A percentile compares a stretch with the other conserved stretches of the same genome.
These are phyloP conservation scores for Calonectria pteridis DNA, from an alignment of 2,329 filamentous ascomycete species.

Conservation along the genomic window DNA sequence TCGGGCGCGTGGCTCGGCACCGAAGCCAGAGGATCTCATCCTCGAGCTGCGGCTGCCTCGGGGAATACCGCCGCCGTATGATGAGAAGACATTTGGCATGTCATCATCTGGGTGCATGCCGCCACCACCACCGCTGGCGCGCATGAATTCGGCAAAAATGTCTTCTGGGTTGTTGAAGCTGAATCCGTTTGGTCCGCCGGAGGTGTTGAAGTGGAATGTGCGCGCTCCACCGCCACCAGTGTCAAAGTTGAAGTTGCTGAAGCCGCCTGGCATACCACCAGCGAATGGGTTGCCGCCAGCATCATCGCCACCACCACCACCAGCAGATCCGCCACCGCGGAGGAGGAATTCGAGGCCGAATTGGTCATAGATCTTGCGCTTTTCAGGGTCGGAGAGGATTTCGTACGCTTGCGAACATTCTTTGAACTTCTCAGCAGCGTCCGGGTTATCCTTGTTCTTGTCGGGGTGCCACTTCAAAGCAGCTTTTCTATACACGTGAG, in stretches of 20 bases:
- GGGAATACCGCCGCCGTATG: conserved; percentile 57
- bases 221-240: conserved; percentile 60
- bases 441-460: conserved; percentile 94
- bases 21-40: conserved; percentile 56
- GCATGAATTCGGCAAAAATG: conserved; percentile 88
- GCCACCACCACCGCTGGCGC: conserved; percentile 54
- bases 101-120: conserved; percentile 60
- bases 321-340: conserved; percentile 78
- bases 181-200: conserved; percentile 72
- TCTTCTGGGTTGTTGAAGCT: conserved; percentile 85
- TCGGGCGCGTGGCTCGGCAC: conserved; percentile 47
- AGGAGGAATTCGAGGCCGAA: conserved; percentile 94
- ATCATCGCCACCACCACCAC: conserved; percentile 52
- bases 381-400: conserved; percentile 96
- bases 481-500: conserved; percentile 72
- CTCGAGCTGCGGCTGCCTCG: conserved; percentile 55
- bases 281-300: conserved; percentile 71
- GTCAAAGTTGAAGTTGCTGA: conserved; percentile 65
- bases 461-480: conserved; percentile 95
- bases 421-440: conserved; percentile 94
- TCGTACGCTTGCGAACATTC: conserved; percentile 98
- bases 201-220: conserved; percentile 75
- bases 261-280: conserved; percentile 69
- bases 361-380: conserved; percentile 94
- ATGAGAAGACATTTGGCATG: conserved; percentile 68